Conservation (phyloP, 495 filamentous ascomycete genomes). For the Astrocystis sublimbata region DNA sequence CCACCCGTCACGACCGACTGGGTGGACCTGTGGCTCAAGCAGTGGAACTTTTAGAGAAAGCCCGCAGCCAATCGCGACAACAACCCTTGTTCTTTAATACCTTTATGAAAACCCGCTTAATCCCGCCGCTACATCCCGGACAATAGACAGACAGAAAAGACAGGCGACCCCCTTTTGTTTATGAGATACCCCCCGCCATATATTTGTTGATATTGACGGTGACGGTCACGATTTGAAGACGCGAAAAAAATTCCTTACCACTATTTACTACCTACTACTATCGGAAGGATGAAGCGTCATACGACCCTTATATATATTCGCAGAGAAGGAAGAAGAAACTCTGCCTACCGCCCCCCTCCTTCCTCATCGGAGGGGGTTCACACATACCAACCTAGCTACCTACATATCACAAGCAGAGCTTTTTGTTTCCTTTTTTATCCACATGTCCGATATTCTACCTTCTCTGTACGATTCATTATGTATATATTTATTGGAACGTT, state of each 20-base stretch:
- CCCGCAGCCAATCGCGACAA: background rate
- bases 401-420: background rate
- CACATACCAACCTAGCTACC: too few relatives aligned
- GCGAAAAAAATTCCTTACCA: too few relatives aligned
- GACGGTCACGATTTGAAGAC: background rate
- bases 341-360: background rate
- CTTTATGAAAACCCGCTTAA: constrained; percentile 4
- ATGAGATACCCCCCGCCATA: constrained; percentile 11
- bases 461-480: constrained; percentile 8
- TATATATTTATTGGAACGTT: constrained; percentile 10
- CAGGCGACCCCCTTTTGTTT: constrained; percentile 8
- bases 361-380: background rate
- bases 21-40: constrained; percentile 38
- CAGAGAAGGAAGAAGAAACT: background rate
- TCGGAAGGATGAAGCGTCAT: background rate
- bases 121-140: background rate
- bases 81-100: background rate
- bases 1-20: constrained; percentile 28
- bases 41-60: constrained; percentile 30
- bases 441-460: background rate
- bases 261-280: background rate
- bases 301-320: background rate
- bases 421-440: background rate
- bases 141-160: constrained; percentile 6
- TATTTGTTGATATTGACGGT: constrained; percentile 8